These are phyloP conservation scores for Saccharomycopsis schoenii DNA, from an alignment of 805 yeast species.

Conservation along the genomic window DNA sequence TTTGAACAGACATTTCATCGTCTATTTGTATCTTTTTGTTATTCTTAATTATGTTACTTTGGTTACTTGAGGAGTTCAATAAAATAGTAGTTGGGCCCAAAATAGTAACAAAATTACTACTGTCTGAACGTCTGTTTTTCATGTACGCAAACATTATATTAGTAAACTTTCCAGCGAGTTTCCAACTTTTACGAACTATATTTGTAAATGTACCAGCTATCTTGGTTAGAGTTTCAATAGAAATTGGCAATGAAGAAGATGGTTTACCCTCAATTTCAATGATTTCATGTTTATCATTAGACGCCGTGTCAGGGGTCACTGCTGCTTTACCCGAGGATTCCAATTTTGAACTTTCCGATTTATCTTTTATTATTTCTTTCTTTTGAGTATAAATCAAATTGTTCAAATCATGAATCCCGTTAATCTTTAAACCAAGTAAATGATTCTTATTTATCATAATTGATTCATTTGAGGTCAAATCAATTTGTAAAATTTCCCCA, in stretches of 20 bases:
- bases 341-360: neutral
- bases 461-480: constrained; percentile 29
- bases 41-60: neutral
- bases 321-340: neutral
- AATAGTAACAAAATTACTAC: constrained; percentile 6
- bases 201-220: neutral
- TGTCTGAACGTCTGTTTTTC: neutral
- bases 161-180: neutral
- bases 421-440: constrained; percentile 32
- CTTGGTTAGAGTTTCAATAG: neutral
- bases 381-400: constrained; percentile 6
- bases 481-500: constrained; percentile 32
- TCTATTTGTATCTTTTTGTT: neutral
- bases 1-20: constrained; percentile 16
- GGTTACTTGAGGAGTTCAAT: constrained; percentile 2
- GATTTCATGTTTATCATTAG: neutral
- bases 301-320: neutral
- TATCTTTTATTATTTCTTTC: neutral
- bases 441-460: constrained; percentile 29
- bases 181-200: neutral
- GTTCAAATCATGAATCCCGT: constrained; percentile 32
- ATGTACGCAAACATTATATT: neutral
- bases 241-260: neutral
- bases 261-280: neutral
- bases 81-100: constrained; percentile 15